These are phyloP conservation scores for Vaccinium corymbosum DNA, from an alignment of 148 eudicot species.

Conservation along the genomic window DNA sequence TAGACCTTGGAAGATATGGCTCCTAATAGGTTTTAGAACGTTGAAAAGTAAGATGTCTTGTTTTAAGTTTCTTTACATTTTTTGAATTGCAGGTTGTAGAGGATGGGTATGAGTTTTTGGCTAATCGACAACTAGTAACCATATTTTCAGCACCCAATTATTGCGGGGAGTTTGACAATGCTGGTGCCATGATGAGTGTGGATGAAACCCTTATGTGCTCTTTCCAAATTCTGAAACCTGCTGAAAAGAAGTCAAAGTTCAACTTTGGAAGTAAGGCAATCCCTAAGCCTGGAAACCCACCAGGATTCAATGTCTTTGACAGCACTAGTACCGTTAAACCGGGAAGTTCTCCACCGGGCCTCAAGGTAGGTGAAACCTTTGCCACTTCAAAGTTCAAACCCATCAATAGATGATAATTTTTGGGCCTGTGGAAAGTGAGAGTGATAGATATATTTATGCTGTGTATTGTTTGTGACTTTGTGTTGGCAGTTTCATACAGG, in stretches of 20 bases:
- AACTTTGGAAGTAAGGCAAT: constrained; percentile 44
- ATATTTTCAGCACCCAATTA: constrained; percentile 10
- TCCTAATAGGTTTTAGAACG: neutral
- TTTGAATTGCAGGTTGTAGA: constrained; percentile 44
- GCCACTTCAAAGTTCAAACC: neutral
- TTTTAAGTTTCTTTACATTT: neutral
- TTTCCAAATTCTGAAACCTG: constrained; percentile 59
- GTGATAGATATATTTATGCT: neutral
- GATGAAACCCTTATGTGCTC: constrained; percentile 63
- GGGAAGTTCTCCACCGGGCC: constrained; percentile 5
- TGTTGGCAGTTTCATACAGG: neutral
- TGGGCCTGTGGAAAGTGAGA: neutral
- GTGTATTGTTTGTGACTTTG: neutral
- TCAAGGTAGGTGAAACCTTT: constrained; percentile 8
- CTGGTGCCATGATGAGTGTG: constrained; percentile 66
- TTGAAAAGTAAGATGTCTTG: neutral
- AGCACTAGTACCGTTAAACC: constrained; percentile 8
- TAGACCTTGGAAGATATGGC: neutral
- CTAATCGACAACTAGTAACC: constrained; percentile 43
- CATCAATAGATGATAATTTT: neutral
- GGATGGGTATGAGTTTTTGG: constrained; percentile 62
- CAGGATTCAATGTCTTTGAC: constrained; percentile 20
- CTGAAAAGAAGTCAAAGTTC: constrained; percentile 50
- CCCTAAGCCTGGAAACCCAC: constrained; percentile 25
- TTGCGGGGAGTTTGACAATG: constrained; percentile 44